Evolutionary conservation across 2,329 filamentous ascomycete species (phyloP).

Genomic region (Didymella sp.): DNA sequence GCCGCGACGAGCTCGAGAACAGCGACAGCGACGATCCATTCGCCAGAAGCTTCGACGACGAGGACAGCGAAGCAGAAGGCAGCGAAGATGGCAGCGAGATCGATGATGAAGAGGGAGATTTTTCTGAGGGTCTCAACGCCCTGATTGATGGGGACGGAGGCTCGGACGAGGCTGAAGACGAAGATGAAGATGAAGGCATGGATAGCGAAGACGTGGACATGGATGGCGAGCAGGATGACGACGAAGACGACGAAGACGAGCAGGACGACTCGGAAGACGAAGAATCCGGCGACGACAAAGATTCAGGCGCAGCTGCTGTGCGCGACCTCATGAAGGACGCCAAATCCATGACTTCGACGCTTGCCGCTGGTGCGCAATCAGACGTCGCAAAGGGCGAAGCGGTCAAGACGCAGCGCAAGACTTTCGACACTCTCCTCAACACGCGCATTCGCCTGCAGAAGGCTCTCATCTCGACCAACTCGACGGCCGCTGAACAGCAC

Average conservation of each 20-base stretch:
- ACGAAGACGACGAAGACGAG: conserved; percentile 61
- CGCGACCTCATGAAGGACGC: conserved; percentile 72
- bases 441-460: conserved; percentile 93
- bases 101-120: conserved; percentile 34
- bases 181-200: conserved; percentile 56
- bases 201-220: conserved; percentile 48
- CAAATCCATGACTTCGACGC: conserved; percentile 68
- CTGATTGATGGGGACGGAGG: conserved; percentile 58
- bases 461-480: conserved; percentile 81
- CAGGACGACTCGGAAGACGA: conserved; percentile 57
- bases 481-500: conserved; percentile 49
- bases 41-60: conserved; percentile 53
- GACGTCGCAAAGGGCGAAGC: conserved; percentile 87
- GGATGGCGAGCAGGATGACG: conserved; percentile 54
- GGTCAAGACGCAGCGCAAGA: conserved; percentile 82
- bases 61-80: conserved; percentile 41
- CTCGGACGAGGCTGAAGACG: conserved; percentile 55
- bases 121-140: conserved; percentile 50
- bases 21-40: conserved; percentile 63
- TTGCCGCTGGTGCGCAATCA: conserved; percentile 71
- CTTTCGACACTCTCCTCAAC: conserved; percentile 88
- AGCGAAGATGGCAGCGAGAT: conserved; percentile 24
- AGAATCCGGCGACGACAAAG: conserved; percentile 36
- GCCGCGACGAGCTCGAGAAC: conserved; percentile 66
- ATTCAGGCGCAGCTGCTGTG: conserved; percentile 61